Conservation (phyloP, 2,329 filamentous ascomycete species). For the Penicillium sp. region DNA sequence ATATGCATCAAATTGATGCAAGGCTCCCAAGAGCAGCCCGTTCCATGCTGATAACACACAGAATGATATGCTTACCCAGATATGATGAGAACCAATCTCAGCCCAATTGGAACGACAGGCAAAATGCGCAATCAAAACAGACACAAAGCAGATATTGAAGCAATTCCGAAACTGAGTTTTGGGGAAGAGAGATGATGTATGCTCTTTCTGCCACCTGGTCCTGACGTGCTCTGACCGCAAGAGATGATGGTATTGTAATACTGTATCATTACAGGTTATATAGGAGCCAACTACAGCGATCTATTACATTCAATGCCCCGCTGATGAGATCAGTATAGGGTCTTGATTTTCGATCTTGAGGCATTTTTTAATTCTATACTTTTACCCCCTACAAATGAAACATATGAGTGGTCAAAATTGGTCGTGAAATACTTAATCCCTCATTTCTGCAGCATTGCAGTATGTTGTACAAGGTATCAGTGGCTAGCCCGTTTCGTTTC, state of each 20-base stretch:
- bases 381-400: not conserved
- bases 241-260: slow-evolving; percentile 14
- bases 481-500: not conserved
- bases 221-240: slow-evolving; percentile 37
- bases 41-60: slow-evolving; percentile 15
- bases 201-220: slow-evolving; percentile 32
- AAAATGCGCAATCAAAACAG: not conserved
- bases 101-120: slow-evolving; percentile 12
- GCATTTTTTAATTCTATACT: not conserved
- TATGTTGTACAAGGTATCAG: not conserved
- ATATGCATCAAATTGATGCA: slow-evolving; percentile 5
- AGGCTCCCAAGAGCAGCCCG: not conserved
- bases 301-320: not conserved
- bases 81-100: not conserved
- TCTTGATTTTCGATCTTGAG: slow-evolving; percentile 3
- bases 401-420: not conserved
- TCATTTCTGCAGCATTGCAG: not conserved
- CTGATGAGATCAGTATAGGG: slow-evolving; percentile 2
- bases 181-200: slow-evolving; percentile 32
- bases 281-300: slow-evolving; percentile 1
- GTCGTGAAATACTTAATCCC: not conserved
- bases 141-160: slow-evolving; percentile 14
- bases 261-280: slow-evolving; percentile 23
- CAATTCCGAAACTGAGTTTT: slow-evolving; percentile 11
- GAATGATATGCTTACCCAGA: slow-evolving; percentile 25